Evolutionary conservation across 192 early-diverging fungal genomes (phyloP).

Genomic region (Lobulomyces angularis): DNA sequence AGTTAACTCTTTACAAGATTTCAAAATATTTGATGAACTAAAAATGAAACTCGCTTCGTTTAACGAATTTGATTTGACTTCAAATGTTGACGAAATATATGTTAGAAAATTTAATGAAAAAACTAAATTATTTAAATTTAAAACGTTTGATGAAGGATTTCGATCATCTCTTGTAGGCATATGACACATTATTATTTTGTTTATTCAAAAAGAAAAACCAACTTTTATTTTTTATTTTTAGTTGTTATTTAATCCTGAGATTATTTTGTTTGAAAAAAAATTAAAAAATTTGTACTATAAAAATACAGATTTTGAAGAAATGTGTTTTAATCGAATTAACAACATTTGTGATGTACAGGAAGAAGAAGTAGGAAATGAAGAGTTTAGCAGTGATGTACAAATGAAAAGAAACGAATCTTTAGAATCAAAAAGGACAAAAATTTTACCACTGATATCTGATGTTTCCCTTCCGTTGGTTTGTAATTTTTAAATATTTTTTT

Average conservation of each 20-base stretch:
- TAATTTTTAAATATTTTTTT: no score
- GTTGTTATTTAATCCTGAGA: conserved; percentile 38
- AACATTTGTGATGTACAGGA: background rate
- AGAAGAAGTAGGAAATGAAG: no score
- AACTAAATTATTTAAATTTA: conserved; percentile 65
- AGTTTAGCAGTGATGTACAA: no score
- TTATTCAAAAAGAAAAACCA: background rate
- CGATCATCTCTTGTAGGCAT: conserved; percentile 59
- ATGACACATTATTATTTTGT: background rate
- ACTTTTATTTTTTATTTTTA: conserved; percentile 14
- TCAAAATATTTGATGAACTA: conserved; percentile 63
- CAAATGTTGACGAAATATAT: conserved; percentile 71
- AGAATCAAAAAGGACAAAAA: conserved; percentile 10
- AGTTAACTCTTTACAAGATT: conserved; percentile 55
- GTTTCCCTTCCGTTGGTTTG: no score
- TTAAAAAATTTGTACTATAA: conserved; percentile 17
- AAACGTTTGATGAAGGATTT: conserved; percentile 76
- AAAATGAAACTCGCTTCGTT: conserved; percentile 77
- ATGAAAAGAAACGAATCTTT: conserved; percentile 3
- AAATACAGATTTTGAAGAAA: conserved; percentile 13
- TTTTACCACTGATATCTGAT: no score
- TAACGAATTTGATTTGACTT: conserved; percentile 68
- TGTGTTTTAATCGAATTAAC: conserved; percentile 6
- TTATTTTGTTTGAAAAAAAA: conserved; percentile 20
- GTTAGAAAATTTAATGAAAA: conserved; percentile 57